Base-by-base conservation (phyloP, 2,329 filamentous ascomycete genomes). In the Colletotrichum viniferum region DNA sequence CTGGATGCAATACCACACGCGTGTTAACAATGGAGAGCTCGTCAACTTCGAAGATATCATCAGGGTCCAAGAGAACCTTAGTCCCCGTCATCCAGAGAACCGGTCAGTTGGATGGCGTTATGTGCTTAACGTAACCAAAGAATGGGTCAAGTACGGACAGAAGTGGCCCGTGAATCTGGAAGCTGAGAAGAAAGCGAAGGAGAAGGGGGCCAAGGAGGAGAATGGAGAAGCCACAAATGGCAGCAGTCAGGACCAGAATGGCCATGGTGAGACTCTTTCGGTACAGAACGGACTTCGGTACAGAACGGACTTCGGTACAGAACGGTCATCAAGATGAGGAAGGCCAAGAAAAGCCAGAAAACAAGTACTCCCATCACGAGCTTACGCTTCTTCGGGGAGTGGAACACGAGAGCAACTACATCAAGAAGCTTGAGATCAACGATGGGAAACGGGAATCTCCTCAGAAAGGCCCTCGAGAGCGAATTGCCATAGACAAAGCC, bases 41-140 rank as follows among this genome's bases (percentile, higher is more conserved):
- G 67, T 86, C 74, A 86, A 84, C 62, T 87, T 86, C 34, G 79
- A 83, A 4, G 83, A 86, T 69, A 66, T 85, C 28, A 80, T 85
- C 38, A 70, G 78, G 5, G 77, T 78, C 30, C 79, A 83, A 60
- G 68, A 87, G 80, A 84, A 89, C 73, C 84, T 88, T 56, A 85
- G 88, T 78, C 77, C 89, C 5, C 76, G 82, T 1, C 81, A 85
- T 60, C 87, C 87, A 0, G 83, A 86, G 21, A 84, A 86, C 36
- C 84, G 85, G 69, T 86, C 87, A 5, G 67, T 84, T 6, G 86
- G 87, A 9, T 90, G 88, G 88, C 82, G 88, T 43, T 89, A 87
- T 77, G 86, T 89, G 13, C 80, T 90, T 1, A 82, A 89, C 43
- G 83, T 84, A 12, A 87, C 86, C 0, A 88, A 90, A 73, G 83